These are phyloP conservation scores for Ogataea naganishii DNA, from an alignment of 805 yeast genomes.

Conservation along the genomic window DNA sequence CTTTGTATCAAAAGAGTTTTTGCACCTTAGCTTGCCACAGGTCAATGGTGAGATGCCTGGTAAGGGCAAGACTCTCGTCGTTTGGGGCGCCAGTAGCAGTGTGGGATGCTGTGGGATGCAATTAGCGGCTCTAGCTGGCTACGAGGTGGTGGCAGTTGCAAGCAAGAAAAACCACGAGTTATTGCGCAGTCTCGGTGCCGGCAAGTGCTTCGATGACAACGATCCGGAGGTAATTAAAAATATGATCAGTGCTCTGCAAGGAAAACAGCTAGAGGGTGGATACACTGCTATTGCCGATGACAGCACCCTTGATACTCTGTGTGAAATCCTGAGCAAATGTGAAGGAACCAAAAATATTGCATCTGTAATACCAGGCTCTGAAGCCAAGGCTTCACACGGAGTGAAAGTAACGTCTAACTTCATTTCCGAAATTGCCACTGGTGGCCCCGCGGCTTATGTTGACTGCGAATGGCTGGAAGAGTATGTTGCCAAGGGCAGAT, in stretches of 20 bases:
- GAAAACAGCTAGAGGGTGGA: conserved; percentile 7
- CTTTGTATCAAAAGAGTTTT: conserved; percentile 1
- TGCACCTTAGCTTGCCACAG: conserved; percentile 2
- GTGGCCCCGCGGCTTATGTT: too few species aligned
- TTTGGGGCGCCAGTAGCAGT: conserved; percentile 8
- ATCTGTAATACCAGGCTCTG: too few species aligned
- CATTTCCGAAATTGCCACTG: too few species aligned
- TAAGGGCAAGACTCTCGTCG: conserved; percentile 3
- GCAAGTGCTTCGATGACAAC: conserved; percentile 7
- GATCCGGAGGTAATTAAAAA: conserved; percentile 2
- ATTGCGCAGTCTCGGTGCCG: conserved; percentile 6
- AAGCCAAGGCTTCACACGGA: too few species aligned
- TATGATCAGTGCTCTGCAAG: conserved; percentile 3
- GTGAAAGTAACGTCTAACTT: too few species aligned
- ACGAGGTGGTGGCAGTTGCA: conserved; percentile 7
- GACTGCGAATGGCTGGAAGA: too few species aligned
- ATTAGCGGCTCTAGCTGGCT: conserved; percentile 7
- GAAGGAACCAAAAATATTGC: too few species aligned
- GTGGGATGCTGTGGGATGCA: conserved; percentile 9
- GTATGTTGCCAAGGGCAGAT: not conserved
- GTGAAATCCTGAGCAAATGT: too few species aligned
- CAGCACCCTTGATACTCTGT: too few species aligned
- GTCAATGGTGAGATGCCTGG: not conserved
- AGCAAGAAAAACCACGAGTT: conserved; percentile 5
- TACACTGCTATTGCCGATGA: too few species aligned